Conservation (phyloP, 108 stramenopile genomes). For the Epithemia pelagica region DNA sequence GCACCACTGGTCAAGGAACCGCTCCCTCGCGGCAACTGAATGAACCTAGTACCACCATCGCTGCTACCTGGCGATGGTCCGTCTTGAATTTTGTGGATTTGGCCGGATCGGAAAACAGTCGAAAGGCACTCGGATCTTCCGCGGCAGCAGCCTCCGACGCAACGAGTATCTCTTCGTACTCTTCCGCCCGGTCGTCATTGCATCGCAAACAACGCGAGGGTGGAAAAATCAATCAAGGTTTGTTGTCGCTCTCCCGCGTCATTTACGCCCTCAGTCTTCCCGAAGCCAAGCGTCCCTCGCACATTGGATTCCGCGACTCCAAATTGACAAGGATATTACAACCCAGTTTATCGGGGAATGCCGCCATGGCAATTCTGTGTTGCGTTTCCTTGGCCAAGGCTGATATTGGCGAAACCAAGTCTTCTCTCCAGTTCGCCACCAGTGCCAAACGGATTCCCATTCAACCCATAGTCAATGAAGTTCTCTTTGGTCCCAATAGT, state of each 20-base stretch:
- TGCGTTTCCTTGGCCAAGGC: slow-evolving; percentile 83
- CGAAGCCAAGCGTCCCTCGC: slow-evolving; percentile 27
- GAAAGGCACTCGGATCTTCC: slow-evolving; percentile 9
- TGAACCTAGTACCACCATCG: neutral
- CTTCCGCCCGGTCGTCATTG: neutral
- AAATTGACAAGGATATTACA: slow-evolving; percentile 98
- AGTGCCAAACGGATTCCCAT: slow-evolving; percentile 86
- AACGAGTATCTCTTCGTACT: slow-evolving; percentile 8
- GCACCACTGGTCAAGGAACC: neutral
- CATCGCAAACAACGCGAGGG: slow-evolving; percentile 66
- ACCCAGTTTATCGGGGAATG: slow-evolving; percentile 93
- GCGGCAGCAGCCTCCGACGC: slow-evolving; percentile 24
- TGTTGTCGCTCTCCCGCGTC: slow-evolving; percentile 77
- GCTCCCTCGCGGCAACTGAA: neutral
- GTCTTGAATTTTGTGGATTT: slow-evolving; percentile 83
- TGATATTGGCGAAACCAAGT: slow-evolving; percentile 92
- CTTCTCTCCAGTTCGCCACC: slow-evolving; percentile 91
- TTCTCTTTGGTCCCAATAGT: neutral
- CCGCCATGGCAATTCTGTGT: slow-evolving; percentile 89
- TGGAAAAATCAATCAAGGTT: slow-evolving; percentile 94
- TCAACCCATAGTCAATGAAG: slow-evolving; percentile 63
- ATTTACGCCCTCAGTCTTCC: slow-evolving; percentile 56
- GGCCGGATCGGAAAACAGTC: slow-evolving; percentile 80
- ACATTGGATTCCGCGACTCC: slow-evolving; percentile 87
- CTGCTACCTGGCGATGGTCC: neutral